Conservation (phyloP, 164 flowering plant genomes). For the Stephania japonica region DNA sequence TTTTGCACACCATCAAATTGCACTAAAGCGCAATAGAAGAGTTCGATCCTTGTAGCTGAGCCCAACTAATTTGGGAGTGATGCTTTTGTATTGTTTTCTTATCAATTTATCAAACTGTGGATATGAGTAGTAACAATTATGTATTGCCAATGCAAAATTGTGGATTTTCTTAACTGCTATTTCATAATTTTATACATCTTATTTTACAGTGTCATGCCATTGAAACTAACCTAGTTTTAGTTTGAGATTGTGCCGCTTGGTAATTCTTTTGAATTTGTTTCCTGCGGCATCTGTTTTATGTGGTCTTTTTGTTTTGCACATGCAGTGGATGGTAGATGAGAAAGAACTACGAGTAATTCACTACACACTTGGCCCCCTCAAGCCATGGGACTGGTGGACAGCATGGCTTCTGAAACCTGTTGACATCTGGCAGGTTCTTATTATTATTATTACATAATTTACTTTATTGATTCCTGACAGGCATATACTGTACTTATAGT, state of each 20-base stretch:
- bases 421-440: constrained; percentile 89
- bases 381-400: constrained; percentile 99
- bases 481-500: not conserved
- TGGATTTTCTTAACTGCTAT: not conserved
- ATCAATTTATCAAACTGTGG: too few relatives aligned
- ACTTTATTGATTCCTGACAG: not conserved
- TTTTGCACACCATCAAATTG: too few relatives aligned
- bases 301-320: constrained; percentile 4
- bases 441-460: not conserved
- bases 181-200: not conserved
- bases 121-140: too few relatives aligned
- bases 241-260: not conserved
- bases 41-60: too few relatives aligned
- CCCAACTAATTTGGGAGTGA: too few relatives aligned
- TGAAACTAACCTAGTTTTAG: not conserved
- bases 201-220: not conserved
- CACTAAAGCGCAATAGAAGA: too few relatives aligned
- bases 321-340: constrained; percentile 99
- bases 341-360: constrained; percentile 86
- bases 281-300: not conserved
- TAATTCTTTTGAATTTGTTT: constrained; percentile 11
- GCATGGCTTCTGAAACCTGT: constrained; percentile 98
- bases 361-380: constrained; percentile 98
- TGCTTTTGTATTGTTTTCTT: too few relatives aligned
- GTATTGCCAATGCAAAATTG: too few relatives aligned